Base-by-base conservation (phyloP, 495 filamentous ascomycete species). In the Aspergillus haitiensis region DNA sequence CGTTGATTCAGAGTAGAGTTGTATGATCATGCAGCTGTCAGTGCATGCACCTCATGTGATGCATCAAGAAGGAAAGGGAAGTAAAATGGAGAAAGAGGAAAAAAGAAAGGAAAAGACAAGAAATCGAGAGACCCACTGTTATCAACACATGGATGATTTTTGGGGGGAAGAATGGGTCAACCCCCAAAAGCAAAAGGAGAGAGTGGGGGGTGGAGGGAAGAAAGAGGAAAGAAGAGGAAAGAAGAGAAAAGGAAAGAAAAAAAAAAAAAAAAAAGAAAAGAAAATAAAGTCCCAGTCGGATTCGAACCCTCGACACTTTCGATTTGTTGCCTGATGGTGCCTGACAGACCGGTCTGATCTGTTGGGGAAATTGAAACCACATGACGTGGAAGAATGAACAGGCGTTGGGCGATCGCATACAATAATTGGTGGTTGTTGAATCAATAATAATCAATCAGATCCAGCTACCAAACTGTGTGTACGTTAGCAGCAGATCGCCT, bases 401-500 rank as follows among this genome's bases (percentile, higher is more conserved):
- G n/a, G 44, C 11, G 62, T 64, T 64, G 62, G 53, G 62, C 31
- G 58, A 60, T 33, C 58, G 34, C 33, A 18, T 54, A 53, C 59
- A 27, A 27, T 27, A 27, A 27, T 27, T 27, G 21, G 21, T 27
- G 21, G 52, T 56, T 53, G 59, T 55, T 58, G 55, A 47, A 39
- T 58, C 58, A 55, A 64, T 53, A n/a, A n/a, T 36, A 58, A 47
- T 45, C 57, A 34, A 50, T 50, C 55, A 13, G 37, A 10, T 40
- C 37, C 21, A 27, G 3, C 21, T 27, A 27, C 21, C 3, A 27
- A 27, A 27, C 21, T 27, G 21, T 27, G 21, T 27, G 21, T 27
- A 27, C 21, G 21, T 27, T 27, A 27, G 21, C 21, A 27, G 21
- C 3, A 27, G 21, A 7, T 21, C 15, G 6, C n/a, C 44, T 34